A percentile compares a stretch with the other conserved stretches of the same genome.
These are phyloP conservation scores for Anastatica hierochuntica DNA, from an alignment of 345 rosid species.

Conservation along the genomic window DNA sequence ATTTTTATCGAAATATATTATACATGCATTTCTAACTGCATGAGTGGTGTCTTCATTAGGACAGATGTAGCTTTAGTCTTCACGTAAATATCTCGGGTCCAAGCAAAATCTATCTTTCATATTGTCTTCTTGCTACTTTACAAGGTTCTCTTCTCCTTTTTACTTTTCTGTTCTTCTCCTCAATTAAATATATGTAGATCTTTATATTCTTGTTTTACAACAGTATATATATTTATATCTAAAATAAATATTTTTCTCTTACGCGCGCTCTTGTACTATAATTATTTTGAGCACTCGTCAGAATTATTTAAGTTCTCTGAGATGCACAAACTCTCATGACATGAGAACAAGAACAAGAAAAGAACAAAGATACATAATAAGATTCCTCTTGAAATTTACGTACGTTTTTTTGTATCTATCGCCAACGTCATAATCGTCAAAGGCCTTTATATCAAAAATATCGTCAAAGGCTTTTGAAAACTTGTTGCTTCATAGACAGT, in stretches of 20 bases:
- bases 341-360: slow-evolving; percentile 27
- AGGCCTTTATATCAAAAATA: too few relatives aligned
- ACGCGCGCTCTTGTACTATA: neutral
- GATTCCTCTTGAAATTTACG: slow-evolving; percentile 28
- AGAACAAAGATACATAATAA: slow-evolving; percentile 22
- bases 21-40: neutral
- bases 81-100: slow-evolving; percentile 42
- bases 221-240: too few relatives aligned
- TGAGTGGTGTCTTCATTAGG: slow-evolving; percentile 21
- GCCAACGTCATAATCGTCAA: slow-evolving; percentile 29
- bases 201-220: too few relatives aligned
- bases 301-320: slow-evolving; percentile 14
- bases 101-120: slow-evolving; percentile 37
- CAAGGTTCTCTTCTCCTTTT: slow-evolving; percentile 24
- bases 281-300: slow-evolving; percentile 23
- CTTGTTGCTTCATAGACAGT: slow-evolving; percentile 10
- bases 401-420: slow-evolving; percentile 28
- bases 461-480: slow-evolving; percentile 19
- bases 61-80: slow-evolving; percentile 25
- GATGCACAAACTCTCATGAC: slow-evolving; percentile 34
- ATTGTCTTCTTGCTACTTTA: slow-evolving; percentile 32
- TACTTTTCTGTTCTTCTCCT: slow-evolving; percentile 1
- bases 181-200: too few relatives aligned
- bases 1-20: too few relatives aligned
- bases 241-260: too few relatives aligned